A percentile compares a stretch with the other conserved stretches of the same genome.
Evolutionary conservation across 1,139 yeast species (phyloP).

Genomic region (Fermentozyma sake): DNA sequence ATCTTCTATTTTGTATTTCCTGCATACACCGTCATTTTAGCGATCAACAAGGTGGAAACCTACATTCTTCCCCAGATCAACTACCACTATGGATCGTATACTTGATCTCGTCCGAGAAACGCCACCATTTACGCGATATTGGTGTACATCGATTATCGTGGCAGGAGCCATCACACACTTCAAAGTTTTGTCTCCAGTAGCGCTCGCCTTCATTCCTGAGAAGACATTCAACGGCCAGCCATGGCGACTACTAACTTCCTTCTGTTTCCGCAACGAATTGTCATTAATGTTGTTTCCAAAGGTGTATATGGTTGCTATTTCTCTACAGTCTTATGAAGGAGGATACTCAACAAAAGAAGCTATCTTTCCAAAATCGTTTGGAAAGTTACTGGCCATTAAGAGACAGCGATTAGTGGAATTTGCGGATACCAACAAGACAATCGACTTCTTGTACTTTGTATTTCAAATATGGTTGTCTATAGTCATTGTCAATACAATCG

Average conservation of each 20-base stretch:
- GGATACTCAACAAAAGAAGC: no score
- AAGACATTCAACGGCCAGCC: conserved; percentile 25
- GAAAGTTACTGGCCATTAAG: conserved; percentile 15
- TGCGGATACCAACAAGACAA: conserved; percentile 16
- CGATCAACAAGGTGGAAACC: no score
- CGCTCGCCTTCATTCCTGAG: conserved; percentile 20
- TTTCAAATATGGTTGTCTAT: conserved; percentile 23
- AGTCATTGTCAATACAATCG: conserved; percentile 13
- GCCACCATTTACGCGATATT: conserved; percentile 33
- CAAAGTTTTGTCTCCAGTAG: conserved; percentile 11
- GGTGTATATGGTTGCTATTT: neutral
- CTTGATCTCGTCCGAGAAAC: conserved; percentile 5
- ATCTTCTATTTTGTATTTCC: no score
- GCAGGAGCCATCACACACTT: conserved; percentile 16
- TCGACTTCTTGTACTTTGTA: conserved; percentile 31
- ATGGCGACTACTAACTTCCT: conserved; percentile 36
- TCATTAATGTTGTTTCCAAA: conserved; percentile 15
- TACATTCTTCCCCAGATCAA: no score
- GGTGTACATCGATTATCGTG: conserved; percentile 21
- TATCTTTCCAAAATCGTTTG: no score
- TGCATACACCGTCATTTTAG: no score
- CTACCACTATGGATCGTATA: conserved; percentile 1
- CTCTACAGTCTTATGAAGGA: conserved; percentile 3
- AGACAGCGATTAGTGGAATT: conserved; percentile 9
- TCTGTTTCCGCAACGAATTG: conserved; percentile 29